Evolutionary conservation across 768 basidiomycete genomes (phyloP), one percentile per base, ranked within the genome.

Genomic region (Hypholoma sublateritium): DNA sequence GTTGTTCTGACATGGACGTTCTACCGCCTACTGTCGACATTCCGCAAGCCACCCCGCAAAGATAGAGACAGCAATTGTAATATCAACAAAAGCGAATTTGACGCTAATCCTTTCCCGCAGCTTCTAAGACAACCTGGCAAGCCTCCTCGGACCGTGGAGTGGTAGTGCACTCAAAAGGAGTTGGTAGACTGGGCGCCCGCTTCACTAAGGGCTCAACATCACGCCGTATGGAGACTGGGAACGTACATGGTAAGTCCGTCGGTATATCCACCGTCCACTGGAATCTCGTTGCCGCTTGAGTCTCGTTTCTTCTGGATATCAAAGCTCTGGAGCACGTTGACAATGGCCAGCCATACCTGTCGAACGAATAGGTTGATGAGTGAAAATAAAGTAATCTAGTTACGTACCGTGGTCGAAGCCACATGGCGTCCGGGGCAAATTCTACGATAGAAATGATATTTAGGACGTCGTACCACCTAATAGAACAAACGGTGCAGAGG

Each of bases 171-270:
- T 53, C 39, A 14, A 53, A 41, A 12, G 51, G 51, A 16, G 42
- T 13, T 9, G 51, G 51, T 70, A 67, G 25, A 67, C 65, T 2
- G 69, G 64, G 49, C 63, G 70, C 44, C 57, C 48, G 12, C 63
- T 58, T 35, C 77, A 72, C 4, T 72, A 57, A 1, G 59, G 60
- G 0, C 65, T 59, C 32, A 71, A 76, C 11, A 47, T 57, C n/a
- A n/a, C n/a, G n/a, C n/a, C n/a, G n/a, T n/a, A n/a, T n/a, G n/a
- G n/a, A n/a, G n/a, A n/a, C n/a, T n/a, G n/a, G n/a, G n/a, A n/a
- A n/a, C n/a, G n/a, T 6, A 53, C 52, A n/a, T 44, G 25, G 44
- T 32, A 6, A 44, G 11, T 2, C 42, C 52, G 17, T 53, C 52
- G 5, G 24, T 13, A 34, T 44, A 53, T 32, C 34, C 28, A 3